Evolutionary conservation across 306 rosid genomes (phyloP).

Genomic region (Canavalia ensiformis): DNA sequence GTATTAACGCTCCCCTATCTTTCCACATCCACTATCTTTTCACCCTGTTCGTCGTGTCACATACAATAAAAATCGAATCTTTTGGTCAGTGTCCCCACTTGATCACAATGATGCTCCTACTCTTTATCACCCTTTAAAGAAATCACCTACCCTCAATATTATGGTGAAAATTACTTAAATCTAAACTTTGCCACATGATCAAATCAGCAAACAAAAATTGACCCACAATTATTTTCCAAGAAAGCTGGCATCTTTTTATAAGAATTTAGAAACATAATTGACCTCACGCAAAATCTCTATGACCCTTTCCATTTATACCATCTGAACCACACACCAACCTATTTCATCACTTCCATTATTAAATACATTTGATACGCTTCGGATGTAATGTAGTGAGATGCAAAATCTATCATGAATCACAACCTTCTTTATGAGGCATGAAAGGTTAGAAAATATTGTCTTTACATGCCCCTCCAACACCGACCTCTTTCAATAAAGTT

Average conservation of each 20-base stretch:
- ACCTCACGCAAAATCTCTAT: neutral
- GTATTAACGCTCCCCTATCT: neutral
- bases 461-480: slow-evolving; percentile 36
- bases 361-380: neutral
- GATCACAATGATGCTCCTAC: slow-evolving; percentile 22
- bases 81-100: slow-evolving; percentile 25
- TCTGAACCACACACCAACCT: neutral
- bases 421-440: neutral
- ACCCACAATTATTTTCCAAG: slow-evolving; percentile 16
- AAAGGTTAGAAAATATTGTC: slow-evolving; percentile 25
- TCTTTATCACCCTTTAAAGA: neutral
- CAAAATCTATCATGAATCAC: neutral
- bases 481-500: slow-evolving; percentile 37
- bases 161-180: neutral
- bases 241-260: neutral
- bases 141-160: neutral
- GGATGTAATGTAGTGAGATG: neutral
- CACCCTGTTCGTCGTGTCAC: neutral
- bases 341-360: neutral
- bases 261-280: neutral
- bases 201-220: neutral
- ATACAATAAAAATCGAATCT: neutral
- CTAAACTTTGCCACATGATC: slow-evolving; percentile 3
- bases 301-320: neutral
- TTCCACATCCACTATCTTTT: neutral